Percentiles rank a stretch among this genome's conserved stretches.
These are phyloP conservation scores for Penicillium fimorum DNA, from an alignment of 495 filamentous ascomycete genomes.

Conservation along the genomic window DNA sequence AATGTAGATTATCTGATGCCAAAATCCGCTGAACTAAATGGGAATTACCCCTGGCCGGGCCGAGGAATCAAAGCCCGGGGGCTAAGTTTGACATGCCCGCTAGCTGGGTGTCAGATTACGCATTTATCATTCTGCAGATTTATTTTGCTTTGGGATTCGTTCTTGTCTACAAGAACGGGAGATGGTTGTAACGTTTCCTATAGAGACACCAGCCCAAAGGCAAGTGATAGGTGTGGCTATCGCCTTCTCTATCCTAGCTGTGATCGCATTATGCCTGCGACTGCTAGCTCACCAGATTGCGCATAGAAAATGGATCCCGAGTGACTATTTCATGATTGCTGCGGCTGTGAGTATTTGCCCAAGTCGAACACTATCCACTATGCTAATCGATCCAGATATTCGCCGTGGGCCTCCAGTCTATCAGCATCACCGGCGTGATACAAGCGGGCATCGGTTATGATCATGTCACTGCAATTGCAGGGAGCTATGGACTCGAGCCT, in stretches of 20 bases:
- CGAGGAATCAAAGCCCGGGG: too few relatives aligned
- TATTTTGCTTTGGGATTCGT: neutral
- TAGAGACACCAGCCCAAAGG: neutral
- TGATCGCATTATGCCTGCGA: neutral
- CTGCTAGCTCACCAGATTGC: neutral
- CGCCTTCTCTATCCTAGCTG: neutral
- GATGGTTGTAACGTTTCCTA: neutral
- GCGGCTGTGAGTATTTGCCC: neutral
- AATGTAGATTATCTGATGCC: neutral
- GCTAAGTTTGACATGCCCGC: neutral
- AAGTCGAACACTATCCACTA: neutral
- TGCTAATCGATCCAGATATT: neutral
- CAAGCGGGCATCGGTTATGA: neutral
- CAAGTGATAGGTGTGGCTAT: neutral
- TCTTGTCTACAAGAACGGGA: neutral
- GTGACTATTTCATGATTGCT: slow-evolving; percentile 1
- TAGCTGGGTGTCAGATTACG: neutral
- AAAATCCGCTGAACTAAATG: neutral
- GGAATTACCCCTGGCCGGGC: neutral
- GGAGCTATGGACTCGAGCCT: neutral
- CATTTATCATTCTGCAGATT: neutral
- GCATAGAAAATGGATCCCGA: neutral
- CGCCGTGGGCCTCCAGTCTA: neutral
- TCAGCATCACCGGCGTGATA: neutral
- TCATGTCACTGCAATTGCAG: neutral